phyloP scores from a whole-genome alignment of 75 land plant species.

The Selaginella tamariscina region DNA sequence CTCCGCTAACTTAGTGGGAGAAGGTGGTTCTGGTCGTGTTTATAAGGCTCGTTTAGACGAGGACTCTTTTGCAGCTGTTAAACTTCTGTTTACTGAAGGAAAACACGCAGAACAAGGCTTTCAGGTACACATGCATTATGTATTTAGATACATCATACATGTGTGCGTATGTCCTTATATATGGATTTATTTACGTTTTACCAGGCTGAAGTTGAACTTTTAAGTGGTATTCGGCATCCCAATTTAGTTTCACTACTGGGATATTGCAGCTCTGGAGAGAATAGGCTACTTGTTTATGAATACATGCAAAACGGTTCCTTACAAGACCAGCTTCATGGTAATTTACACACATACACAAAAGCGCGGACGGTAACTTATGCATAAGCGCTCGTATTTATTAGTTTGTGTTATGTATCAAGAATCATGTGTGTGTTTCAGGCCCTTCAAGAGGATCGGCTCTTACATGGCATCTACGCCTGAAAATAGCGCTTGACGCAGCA shows the following conservation, averaged over 20 bases:
- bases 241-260: conserved; percentile 62
- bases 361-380: neutral
- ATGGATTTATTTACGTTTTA: neutral
- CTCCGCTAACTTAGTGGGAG: conserved; percentile 5
- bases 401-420: neutral
- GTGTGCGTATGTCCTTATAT: neutral
- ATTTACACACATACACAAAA: neutral
- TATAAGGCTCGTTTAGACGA: conserved; percentile 8
- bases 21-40: conserved; percentile 2
- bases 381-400: neutral
- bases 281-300: conserved; percentile 59
- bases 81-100: neutral
- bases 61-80: conserved; percentile 12
- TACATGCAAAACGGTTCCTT: conserved; percentile 86
- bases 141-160: neutral
- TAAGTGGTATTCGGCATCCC: neutral
- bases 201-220: conserved; percentile 12
- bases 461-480: neutral
- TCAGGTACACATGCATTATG: neutral
- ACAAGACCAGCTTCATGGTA: conserved; percentile 80
- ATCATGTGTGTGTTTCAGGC: too few relatives aligned
- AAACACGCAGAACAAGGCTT: conserved; percentile 10
- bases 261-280: conserved; percentile 38
- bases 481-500: conserved; percentile 8
- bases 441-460: conserved; percentile 4